A percentile compares a stretch with the other conserved stretches of the same genome.
These are phyloP conservation scores for Sutorius australiensis DNA, from an alignment of 768 basidiomycete species.

Conservation along the genomic window DNA sequence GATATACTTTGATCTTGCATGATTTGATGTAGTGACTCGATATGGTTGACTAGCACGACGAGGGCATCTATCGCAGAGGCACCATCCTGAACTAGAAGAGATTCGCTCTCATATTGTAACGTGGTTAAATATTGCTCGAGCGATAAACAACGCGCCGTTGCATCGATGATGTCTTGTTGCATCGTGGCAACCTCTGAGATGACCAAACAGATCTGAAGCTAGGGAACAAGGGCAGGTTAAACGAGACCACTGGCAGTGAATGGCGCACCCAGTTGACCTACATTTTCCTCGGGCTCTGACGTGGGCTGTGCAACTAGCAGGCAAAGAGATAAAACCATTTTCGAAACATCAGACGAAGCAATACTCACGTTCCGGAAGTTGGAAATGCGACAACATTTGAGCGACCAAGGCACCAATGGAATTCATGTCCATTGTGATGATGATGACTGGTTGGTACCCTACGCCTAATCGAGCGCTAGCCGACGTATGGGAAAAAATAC, in stretches of 20 bases:
- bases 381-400: not conserved
- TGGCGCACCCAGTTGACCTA: not conserved
- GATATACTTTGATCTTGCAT: not conserved
- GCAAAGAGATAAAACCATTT: not conserved
- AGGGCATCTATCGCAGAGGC: conserved; percentile 6
- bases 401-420: too few species aligned
- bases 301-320: not conserved
- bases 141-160: not conserved
- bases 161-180: conserved; percentile 6
- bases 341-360: not conserved
- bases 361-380: not conserved
- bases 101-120: conserved; percentile 1
- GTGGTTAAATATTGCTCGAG: conserved; percentile 1
- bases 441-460: too few species aligned
- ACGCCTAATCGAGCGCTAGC: not conserved
- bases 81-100: conserved; percentile 1
- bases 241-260: too few species aligned
- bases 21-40: conserved; percentile 7
- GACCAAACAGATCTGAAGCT: conserved; percentile 2
- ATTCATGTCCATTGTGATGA: not conserved
- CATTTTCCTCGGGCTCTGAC: not conserved
- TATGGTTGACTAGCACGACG: not conserved
- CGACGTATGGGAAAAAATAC: not conserved
- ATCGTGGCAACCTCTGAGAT: not conserved
- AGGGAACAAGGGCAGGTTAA: not conserved